These are phyloP conservation scores for Gomphus bonarii DNA, from an alignment of 1,284 basidiomycete species.

Conservation along the genomic window DNA sequence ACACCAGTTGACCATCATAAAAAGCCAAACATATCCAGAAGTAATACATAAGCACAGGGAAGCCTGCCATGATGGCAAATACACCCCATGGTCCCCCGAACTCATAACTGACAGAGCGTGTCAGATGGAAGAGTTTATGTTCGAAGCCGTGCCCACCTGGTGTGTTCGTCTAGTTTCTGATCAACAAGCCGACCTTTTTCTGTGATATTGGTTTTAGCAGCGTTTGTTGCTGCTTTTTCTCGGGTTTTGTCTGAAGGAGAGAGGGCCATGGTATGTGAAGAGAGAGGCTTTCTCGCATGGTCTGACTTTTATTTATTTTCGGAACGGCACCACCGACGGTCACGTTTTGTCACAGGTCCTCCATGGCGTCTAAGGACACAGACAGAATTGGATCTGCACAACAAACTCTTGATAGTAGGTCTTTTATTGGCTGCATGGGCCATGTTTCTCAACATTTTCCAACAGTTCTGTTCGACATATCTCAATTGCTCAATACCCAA, in stretches of 20 bases:
- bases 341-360: conserved; percentile 1
- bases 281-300: background rate
- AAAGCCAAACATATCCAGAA: conserved; percentile 97
- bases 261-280: background rate
- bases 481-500: conserved; percentile 72
- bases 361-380: conserved; percentile 32
- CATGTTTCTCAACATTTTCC: background rate
- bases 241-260: conserved; percentile 9
- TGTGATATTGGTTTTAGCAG: conserved; percentile 7
- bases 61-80: conserved; percentile 88
- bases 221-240: conserved; percentile 8
- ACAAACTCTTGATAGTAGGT: conserved; percentile 70
- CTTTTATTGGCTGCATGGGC: background rate
- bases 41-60: conserved; percentile 94
- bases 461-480: conserved; percentile 73
- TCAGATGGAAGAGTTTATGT: background rate
- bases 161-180: conserved; percentile 7
- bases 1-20: conserved; percentile 83
- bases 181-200: conserved; percentile 8
- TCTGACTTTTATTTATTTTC: background rate
- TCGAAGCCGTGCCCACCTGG: background rate
- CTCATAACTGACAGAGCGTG: conserved; percentile 56
- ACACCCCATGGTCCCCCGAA: conserved; percentile 95
- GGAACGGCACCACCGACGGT: background rate
- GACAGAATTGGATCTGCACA: conserved; percentile 64